These are phyloP conservation scores for Mycena citricolor DNA, from an alignment of 1,284 basidiomycete genomes.

Conservation along the genomic window DNA sequence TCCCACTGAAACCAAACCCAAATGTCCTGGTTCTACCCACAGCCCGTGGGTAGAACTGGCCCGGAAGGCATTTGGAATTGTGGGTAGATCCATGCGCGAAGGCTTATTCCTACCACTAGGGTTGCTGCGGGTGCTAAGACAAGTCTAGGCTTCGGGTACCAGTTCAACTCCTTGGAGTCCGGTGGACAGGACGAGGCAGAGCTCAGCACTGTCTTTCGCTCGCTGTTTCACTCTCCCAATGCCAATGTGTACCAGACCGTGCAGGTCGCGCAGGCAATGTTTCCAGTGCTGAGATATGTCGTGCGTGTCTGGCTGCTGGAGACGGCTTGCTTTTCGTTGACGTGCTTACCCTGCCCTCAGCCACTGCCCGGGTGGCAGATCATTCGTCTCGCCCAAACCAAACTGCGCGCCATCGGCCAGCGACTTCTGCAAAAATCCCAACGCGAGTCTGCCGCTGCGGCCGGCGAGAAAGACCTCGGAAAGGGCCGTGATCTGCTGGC, in stretches of 20 bases:
- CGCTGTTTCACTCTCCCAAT: constrained; percentile 5
- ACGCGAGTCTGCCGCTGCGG: constrained; percentile 37
- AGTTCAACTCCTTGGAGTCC: constrained; percentile 53
- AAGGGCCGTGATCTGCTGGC: constrained; percentile 50
- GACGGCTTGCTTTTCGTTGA: background rate
- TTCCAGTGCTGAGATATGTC: background rate
- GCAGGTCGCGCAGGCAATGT: background rate
- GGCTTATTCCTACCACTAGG: too few species aligned
- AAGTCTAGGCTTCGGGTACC: constrained; percentile 71
- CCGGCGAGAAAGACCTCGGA: constrained; percentile 20
- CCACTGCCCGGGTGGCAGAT: background rate
- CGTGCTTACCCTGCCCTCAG: background rate
- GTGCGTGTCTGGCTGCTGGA: too few species aligned
- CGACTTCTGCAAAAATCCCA: constrained; percentile 37
- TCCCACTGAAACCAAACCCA: too few species aligned
- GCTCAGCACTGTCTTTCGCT: constrained; percentile 26
- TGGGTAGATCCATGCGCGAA: too few species aligned
- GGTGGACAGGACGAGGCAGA: constrained; percentile 40
- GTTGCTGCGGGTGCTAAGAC: too few species aligned
- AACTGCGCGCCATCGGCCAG: constrained; percentile 38
- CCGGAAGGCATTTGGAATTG: too few species aligned
- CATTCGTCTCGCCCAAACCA: too few species aligned
- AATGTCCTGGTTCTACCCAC: too few species aligned
- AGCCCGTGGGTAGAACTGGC: too few species aligned
- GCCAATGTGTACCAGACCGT: constrained; percentile 8